phyloP scores from a whole-genome alignment of 2,329 filamentous ascomycete genomes.

The Aspergillus calidoustus region DNA sequence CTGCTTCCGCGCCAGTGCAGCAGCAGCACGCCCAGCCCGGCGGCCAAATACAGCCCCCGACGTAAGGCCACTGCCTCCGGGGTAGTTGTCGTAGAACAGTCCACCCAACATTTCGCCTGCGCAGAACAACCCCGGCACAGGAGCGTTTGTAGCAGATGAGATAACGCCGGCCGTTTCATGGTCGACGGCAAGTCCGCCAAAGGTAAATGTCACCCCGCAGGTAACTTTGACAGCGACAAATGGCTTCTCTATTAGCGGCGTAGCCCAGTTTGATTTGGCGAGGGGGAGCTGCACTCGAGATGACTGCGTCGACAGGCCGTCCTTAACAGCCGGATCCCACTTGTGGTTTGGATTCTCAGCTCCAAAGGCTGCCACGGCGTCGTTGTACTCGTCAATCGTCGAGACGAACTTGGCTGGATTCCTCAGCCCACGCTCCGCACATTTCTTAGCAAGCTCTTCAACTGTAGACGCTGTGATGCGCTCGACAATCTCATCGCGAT shows the following conservation, averaged over 20 bases:
- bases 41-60: slow-evolving; percentile 61
- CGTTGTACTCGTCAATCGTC: slow-evolving; percentile 62
- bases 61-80: slow-evolving; percentile 66
- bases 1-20: slow-evolving; percentile 9
- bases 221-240: slow-evolving; percentile 68
- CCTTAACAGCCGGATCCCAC: slow-evolving; percentile 66
- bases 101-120: slow-evolving; percentile 70
- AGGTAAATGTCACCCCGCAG: slow-evolving; percentile 71
- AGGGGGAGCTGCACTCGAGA: slow-evolving; percentile 47
- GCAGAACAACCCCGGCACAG: slow-evolving; percentile 57
- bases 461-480: slow-evolving; percentile 57
- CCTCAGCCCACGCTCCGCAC: slow-evolving; percentile 53
- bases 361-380: slow-evolving; percentile 55
- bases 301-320: slow-evolving; percentile 66
- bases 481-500: slow-evolving; percentile 61
- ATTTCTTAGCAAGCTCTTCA: slow-evolving; percentile 60
- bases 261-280: slow-evolving; percentile 69
- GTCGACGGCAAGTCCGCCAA: slow-evolving; percentile 65
- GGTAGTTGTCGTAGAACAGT: slow-evolving; percentile 67
- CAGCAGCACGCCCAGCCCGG: slow-evolving; percentile 47
- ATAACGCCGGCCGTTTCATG: slow-evolving; percentile 57
- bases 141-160: slow-evolving; percentile 39
- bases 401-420: slow-evolving; percentile 53
- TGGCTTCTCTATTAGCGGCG: slow-evolving; percentile 60
- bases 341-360: slow-evolving; percentile 50